Conservation (phyloP, 1,284 basidiomycete genomes). For the Apiotrichum gracile region DNA sequence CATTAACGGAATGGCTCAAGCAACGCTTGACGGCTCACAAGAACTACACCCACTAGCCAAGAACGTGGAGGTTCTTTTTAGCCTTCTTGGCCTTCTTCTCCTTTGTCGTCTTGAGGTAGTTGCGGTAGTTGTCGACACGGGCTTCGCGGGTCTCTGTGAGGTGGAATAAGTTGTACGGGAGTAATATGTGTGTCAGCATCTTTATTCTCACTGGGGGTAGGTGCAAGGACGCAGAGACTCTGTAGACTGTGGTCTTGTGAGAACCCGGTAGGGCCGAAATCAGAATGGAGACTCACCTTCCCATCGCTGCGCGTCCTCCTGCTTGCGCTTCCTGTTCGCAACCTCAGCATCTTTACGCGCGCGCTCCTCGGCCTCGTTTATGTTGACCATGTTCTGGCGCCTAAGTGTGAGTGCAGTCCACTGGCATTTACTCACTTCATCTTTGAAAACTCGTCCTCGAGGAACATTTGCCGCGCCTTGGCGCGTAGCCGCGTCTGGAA, state of each 20-base stretch:
- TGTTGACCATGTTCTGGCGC: constrained; percentile 48
- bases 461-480: constrained; percentile 52
- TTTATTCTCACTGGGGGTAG: constrained; percentile 5
- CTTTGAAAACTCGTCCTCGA: constrained; percentile 54
- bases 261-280: neutral
- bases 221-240: neutral
- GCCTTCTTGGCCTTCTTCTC: constrained; percentile 38
- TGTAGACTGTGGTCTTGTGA: constrained; percentile 8
- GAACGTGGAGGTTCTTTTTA: constrained; percentile 40
- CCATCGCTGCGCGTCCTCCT: constrained; percentile 52
- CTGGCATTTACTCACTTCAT: constrained; percentile 39
- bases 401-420: neutral
- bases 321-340: constrained; percentile 47
- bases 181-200: constrained; percentile 26
- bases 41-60: constrained; percentile 22
- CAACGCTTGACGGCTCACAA: neutral
- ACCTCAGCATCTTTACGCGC: constrained; percentile 50
- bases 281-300: constrained; percentile 46
- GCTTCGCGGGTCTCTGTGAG: constrained; percentile 38
- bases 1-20: neutral
- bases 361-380: constrained; percentile 54
- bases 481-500: constrained; percentile 49
- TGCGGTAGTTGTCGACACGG: constrained; percentile 42
- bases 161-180: neutral
- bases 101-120: constrained; percentile 30